Evolutionary conservation across 352 stramenopile species (phyloP).

Genomic region (Blastocystis hominis): DNA sequence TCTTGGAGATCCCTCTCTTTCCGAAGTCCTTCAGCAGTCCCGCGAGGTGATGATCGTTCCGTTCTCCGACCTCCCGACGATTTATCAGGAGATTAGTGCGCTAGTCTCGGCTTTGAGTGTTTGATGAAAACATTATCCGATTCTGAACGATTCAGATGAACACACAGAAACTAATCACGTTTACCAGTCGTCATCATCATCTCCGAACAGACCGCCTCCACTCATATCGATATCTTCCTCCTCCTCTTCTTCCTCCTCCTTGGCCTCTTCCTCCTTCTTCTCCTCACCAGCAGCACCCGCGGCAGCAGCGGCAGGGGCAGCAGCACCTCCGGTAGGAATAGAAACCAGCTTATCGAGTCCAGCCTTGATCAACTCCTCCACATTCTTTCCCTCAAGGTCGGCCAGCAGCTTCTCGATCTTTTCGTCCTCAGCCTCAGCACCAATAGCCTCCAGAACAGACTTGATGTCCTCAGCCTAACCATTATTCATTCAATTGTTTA

Average conservation of each 20-base stretch:
- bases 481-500: neutral
- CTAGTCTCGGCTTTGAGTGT: neutral
- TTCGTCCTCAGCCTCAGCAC: too few relatives aligned
- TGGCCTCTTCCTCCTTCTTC: constrained; percentile 60
- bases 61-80: constrained; percentile 6
- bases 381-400: constrained; percentile 69
- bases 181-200: constrained; percentile 59
- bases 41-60: neutral
- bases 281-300: constrained; percentile 59
- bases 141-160: neutral
- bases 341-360: constrained; percentile 61
- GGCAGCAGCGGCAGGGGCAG: constrained; percentile 60
- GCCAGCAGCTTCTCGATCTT: constrained; percentile 65
- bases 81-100: neutral
- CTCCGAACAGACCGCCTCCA: neutral
- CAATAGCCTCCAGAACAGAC: constrained; percentile 77
- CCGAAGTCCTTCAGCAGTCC: constrained; percentile 9
- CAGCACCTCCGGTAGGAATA: constrained; percentile 38
- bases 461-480: constrained; percentile 73
- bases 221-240: neutral
- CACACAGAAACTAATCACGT: neutral
- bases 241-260: constrained; percentile 64
- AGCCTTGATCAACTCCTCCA: constrained; percentile 66
- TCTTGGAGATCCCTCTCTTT: neutral
- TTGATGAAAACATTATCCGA: neutral